Base-by-base conservation (phyloP, 805 yeast genomes). In the Candida michaelii region DNA sequence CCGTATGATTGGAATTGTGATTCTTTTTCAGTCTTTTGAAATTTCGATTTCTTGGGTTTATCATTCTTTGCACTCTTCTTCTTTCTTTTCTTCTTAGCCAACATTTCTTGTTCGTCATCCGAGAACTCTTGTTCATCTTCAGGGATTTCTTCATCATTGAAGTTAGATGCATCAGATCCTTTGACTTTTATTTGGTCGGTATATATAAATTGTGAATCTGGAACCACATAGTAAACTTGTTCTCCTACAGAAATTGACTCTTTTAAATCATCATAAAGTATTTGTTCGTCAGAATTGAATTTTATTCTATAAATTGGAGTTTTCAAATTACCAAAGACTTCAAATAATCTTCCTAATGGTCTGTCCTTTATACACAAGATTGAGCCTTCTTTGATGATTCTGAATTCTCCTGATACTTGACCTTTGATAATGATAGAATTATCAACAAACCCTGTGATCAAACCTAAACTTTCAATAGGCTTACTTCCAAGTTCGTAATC, bases 101-200 rank as follows among this genome's bases (percentile, higher is more conserved):
- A 83, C 52, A 80, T 76, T 60, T 93, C 98, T 47, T 78, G 79
- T 58, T 91, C 98, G 62, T 93, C 98, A 60, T 93, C 98, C 1
- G 97, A 87, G 52, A 83, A 91, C 58, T 91, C 98, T 60, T 88
- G 95, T 60, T 93, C 98, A 23, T 86, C 95, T 52, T 82, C 89
- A 0, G 96, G 89, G 23, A 91, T 64, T 56, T 93, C 99, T 65
- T 93, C 98, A 61, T 93, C 99, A 59, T 88, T 85, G 60, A 88
- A 83, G 54, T 93, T 93, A 55, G 95, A 85, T 0, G 99, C 99
- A 66, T 93, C 99, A 1, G 89, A 83, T 17, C 98, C 99, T 55
- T 84, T 90, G 16, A 74, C 66, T 52, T 80, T 86, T 42, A 90
- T 74, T 17, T 78, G 66, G 39, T 84, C 85, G 0, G 98, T 91